phyloP scores from a whole-genome alignment of 1,139 yeast species.

The Debaryomycetaceae sp. region DNA sequence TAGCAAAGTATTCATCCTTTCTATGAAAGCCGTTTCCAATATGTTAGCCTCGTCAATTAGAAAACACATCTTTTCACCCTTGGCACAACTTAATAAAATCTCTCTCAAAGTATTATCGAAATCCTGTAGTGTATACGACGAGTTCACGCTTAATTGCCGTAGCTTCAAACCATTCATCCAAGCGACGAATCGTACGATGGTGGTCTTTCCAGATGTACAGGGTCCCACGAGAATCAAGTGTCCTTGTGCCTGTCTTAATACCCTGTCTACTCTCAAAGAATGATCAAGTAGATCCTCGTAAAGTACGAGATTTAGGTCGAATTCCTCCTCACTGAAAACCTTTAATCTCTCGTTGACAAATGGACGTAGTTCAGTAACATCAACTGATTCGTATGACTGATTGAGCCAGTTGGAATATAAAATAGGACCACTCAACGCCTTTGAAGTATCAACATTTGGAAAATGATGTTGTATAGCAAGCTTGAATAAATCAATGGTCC shows the following conservation, averaged over 20 bases:
- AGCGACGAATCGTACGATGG: slow-evolving; percentile 75
- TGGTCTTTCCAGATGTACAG: slow-evolving; percentile 78
- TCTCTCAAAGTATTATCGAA: slow-evolving; percentile 65
- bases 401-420: slow-evolving; percentile 75
- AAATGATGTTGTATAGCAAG: slow-evolving; percentile 39
- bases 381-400: slow-evolving; percentile 57
- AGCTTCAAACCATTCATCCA: slow-evolving; percentile 84
- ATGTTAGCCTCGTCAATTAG: slow-evolving; percentile 80
- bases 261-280: slow-evolving; percentile 76
- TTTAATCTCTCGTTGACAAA: slow-evolving; percentile 65
- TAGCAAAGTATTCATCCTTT: slow-evolving; percentile 84
- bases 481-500: slow-evolving; percentile 49
- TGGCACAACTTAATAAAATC: slow-evolving; percentile 43
- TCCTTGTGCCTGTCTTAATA: slow-evolving; percentile 81
- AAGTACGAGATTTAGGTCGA: slow-evolving; percentile 58
- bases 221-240: slow-evolving; percentile 89
- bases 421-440: slow-evolving; percentile 47
- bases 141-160: slow-evolving; percentile 55
- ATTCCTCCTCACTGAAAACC: slow-evolving; percentile 75
- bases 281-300: slow-evolving; percentile 75
- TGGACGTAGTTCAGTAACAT: slow-evolving; percentile 40
- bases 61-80: slow-evolving; percentile 66
- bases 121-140: slow-evolving; percentile 53
- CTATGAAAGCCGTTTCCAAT: slow-evolving; percentile 74
- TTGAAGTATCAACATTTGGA: slow-evolving; percentile 39